Evolutionary conservation across 129 eudicot species (phyloP).

Genomic region (Centella asiatica): DNA sequence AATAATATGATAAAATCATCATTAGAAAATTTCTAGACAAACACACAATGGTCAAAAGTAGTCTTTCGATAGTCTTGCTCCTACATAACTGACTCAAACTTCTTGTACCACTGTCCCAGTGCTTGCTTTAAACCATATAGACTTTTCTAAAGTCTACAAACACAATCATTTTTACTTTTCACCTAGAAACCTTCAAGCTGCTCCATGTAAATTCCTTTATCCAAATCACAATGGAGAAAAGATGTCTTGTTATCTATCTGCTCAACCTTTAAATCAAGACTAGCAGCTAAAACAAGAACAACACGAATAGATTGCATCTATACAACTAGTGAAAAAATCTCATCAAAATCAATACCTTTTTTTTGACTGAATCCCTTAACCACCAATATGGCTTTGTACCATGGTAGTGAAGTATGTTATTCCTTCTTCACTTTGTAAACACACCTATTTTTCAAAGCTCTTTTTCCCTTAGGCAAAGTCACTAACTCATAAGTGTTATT

Average conservation of each 20-base stretch:
- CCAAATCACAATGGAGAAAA: too few relatives aligned
- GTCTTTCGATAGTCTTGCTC: too few relatives aligned
- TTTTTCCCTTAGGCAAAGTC: slow-evolving; percentile 16
- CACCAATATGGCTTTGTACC: too few relatives aligned
- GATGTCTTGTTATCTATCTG: slow-evolving; percentile 9
- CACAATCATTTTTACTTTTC: neutral
- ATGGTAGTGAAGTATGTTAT: too few relatives aligned
- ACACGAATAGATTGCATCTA: slow-evolving; percentile 10
- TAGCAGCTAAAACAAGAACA: slow-evolving; percentile 13
- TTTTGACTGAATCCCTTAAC: slow-evolving; percentile 9
- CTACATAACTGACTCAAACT: too few relatives aligned
- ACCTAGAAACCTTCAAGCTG: too few relatives aligned
- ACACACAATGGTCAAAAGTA: too few relatives aligned
- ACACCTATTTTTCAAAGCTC: slow-evolving; percentile 7
- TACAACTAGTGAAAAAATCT: slow-evolving; percentile 4
- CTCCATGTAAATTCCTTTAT: too few relatives aligned
- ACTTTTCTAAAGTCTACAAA: neutral
- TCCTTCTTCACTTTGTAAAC: slow-evolving; percentile 3
- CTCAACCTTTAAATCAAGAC: neutral
- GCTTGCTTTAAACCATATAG: neutral
- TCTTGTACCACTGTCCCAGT: neutral
- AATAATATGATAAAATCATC: too few relatives aligned
- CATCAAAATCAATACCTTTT: slow-evolving; percentile 4
- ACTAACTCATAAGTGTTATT: slow-evolving; percentile 14
- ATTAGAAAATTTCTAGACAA: too few relatives aligned